Evolutionary conservation across 169 alveolate species (phyloP).

Genomic region (Plasmodium sp.): DNA sequence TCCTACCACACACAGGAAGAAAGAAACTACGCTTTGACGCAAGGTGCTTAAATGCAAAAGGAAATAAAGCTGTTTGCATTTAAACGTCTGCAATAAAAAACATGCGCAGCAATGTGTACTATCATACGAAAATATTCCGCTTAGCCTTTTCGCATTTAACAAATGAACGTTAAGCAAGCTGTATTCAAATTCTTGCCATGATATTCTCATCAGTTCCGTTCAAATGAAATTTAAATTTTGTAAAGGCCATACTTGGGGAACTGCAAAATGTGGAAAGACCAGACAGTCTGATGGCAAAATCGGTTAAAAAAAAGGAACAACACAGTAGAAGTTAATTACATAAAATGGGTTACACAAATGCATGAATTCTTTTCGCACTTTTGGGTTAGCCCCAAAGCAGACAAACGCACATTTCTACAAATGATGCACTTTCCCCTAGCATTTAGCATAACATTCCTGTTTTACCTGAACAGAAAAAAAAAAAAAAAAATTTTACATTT

Average conservation of each 20-base stretch:
- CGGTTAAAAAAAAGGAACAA: not conserved
- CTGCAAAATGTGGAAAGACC: not conserved
- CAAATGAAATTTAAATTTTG: not conserved
- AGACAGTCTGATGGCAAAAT: not conserved
- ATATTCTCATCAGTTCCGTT: not conserved
- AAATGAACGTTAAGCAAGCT: not conserved
- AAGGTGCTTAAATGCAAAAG: not conserved
- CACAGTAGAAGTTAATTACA: not conserved
- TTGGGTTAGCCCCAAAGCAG: not conserved
- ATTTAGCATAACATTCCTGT: not conserved
- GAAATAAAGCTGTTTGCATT: not conserved
- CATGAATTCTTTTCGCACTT: not conserved
- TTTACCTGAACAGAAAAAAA: not conserved
- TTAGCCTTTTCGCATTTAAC: not conserved
- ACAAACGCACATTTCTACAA: not conserved
- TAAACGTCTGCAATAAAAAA: not conserved
- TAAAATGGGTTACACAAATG: not conserved
- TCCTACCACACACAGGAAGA: not conserved
- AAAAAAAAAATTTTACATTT: not conserved
- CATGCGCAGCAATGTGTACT: not conserved
- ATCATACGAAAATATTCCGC: not conserved
- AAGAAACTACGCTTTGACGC: not conserved
- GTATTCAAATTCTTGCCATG: not conserved
- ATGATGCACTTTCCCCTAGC: not conserved
- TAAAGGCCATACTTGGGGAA: not conserved